Base-by-base conservation (phyloP, 495 filamentous ascomycete genomes). In the Neurospora sublineolata region DNA sequence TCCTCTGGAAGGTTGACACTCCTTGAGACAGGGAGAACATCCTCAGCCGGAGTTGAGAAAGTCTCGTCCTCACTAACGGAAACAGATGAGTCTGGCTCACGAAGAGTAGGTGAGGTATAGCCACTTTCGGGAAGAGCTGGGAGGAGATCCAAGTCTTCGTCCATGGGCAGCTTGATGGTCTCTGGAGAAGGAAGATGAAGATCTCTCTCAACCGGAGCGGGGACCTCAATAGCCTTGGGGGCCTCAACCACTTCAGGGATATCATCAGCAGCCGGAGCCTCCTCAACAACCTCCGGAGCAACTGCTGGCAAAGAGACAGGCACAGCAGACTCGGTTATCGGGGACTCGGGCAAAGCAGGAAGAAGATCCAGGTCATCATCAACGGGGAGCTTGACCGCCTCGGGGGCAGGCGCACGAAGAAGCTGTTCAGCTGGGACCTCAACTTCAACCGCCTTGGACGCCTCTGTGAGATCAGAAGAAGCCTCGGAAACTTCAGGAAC, bases 51-150 rank as follows among this genome's bases (percentile, higher is more conserved):
- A 1, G 72, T 20, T 7, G 67, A 67, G 42, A 67, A 16, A 39
- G 27, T n/a, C 12, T 69, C 37, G 7, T 39, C 8, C 10, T 72
- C 46, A n/a, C 64, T 37, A 52, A 37, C 16, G 38, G 33, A 23
- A 67, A 20, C 16, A 67, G 33, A 36, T 1, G 72, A 71, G 18
- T 12, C 27, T 12, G 72, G 36, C 3, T 58, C 18, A 23, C 4
- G 2, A 5, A 40, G 40, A 42, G 10, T 33, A 69, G 70, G 72
- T 3, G 72, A 68, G 3, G 9, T 4, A 9, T 44, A 30, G 1
- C 14, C 11, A 46, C 73, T 74, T 0, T 72, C 60, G 3, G 71
- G 70, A 0, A 74, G 68, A 8, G 70, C 52, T 8, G 73, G 68
- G 12, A 70, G 69, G 3, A 10, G 33, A 20, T 70, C 42, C 42